Evolutionary conservation across 768 basidiomycete genomes (phyloP).

Genomic region (Leucocoprinus birnbaumii): DNA sequence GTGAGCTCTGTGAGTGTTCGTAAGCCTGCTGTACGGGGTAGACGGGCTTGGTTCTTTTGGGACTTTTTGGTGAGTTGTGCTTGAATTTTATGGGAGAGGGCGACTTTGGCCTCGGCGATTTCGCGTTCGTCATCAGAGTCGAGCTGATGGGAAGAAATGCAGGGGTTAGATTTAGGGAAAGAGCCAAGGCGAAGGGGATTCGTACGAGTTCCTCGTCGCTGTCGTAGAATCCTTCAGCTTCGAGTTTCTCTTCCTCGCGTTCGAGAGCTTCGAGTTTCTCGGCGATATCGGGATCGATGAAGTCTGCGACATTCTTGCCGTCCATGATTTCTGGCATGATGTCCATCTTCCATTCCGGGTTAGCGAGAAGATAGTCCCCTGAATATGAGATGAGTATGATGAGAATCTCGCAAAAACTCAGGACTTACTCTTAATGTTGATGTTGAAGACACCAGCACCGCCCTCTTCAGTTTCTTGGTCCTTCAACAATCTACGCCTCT

Average conservation of each 20-base stretch:
- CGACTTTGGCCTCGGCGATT: conserved; percentile 53
- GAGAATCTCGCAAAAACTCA: conserved; percentile 1
- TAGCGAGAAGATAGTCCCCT: conserved; percentile 89
- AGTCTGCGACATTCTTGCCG: conserved; percentile 98
- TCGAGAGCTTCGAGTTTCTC: conserved; percentile 97
- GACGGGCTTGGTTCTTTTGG: conserved; percentile 78
- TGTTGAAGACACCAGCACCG: conserved; percentile 87
- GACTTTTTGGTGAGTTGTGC: conserved; percentile 83
- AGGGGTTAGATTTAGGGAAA: neutral
- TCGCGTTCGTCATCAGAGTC: conserved; percentile 81
- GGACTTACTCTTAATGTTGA: conserved; percentile 82
- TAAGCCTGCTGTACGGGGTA: conserved; percentile 73
- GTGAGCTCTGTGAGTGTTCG: conserved; percentile 77
- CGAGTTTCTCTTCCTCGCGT: conserved; percentile 91
- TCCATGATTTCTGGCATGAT: conserved; percentile 98
- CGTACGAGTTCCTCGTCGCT: conserved; percentile 82
- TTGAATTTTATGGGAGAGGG: conserved; percentile 64
- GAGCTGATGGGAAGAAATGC: conserved; percentile 34
- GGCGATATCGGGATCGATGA: conserved; percentile 95
- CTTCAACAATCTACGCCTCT: conserved; percentile 66
- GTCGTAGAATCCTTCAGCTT: conserved; percentile 94
- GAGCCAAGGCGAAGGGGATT: conserved; percentile 6
- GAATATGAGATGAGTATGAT: conserved; percentile 14
- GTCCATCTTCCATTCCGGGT: conserved; percentile 95
- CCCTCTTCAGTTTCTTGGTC: conserved; percentile 87